Percentiles rank a stretch among this genome's conserved stretches.
These are phyloP conservation scores for Drechslerella dactyloides DNA, from an alignment of 2,329 filamentous ascomycete species.

Conservation along the genomic window DNA sequence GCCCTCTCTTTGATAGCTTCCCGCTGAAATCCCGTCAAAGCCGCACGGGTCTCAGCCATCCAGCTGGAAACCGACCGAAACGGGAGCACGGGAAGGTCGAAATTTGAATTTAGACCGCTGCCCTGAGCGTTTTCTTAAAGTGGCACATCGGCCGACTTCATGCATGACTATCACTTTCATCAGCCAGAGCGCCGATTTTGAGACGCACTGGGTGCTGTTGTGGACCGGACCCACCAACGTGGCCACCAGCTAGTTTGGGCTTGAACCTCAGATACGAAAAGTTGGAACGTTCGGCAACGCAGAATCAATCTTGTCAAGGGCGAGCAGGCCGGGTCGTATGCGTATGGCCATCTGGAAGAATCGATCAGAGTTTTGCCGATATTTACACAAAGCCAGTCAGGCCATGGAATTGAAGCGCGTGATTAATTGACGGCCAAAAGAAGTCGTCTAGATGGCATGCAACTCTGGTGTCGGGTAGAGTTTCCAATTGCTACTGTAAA, in stretches of 20 bases:
- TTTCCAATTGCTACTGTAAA: slow-evolving; percentile 19
- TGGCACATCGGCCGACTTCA: slow-evolving; percentile 28
- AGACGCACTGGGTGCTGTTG: slow-evolving; percentile 7
- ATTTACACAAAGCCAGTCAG: slow-evolving; percentile 3
- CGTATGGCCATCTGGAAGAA: slow-evolving; percentile 10
- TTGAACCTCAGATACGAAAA: slow-evolving; percentile 35
- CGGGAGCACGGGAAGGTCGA: slow-evolving; percentile 39
- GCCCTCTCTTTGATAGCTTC: slow-evolving; percentile 2
- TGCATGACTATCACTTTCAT: slow-evolving; percentile 23
- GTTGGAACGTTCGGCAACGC: slow-evolving; percentile 27
- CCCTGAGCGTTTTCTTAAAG: slow-evolving; percentile 26
- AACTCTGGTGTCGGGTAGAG: slow-evolving; percentile 22
- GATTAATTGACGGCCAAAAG: slow-evolving; percentile 27
- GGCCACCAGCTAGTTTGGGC: slow-evolving; percentile 27
- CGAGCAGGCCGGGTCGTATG: slow-evolving; percentile 18
- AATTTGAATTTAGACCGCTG: slow-evolving; percentile 35
- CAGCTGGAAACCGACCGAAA: slow-evolving; percentile 10
- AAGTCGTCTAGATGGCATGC: slow-evolving; percentile 15
- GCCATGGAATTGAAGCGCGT: slow-evolving; percentile 37
- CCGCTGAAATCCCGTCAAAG: slow-evolving; percentile 31
- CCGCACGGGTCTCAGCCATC: slow-evolving; percentile 17
- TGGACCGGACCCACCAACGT: slow-evolving; percentile 8
- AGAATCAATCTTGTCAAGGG: slow-evolving; percentile 35
- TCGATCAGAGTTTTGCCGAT: slow-evolving; percentile 28
- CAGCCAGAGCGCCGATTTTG: slow-evolving; percentile 7